Conservation (phyloP, 768 basidiomycete genomes). For the Tremella mesenterica region DNA sequence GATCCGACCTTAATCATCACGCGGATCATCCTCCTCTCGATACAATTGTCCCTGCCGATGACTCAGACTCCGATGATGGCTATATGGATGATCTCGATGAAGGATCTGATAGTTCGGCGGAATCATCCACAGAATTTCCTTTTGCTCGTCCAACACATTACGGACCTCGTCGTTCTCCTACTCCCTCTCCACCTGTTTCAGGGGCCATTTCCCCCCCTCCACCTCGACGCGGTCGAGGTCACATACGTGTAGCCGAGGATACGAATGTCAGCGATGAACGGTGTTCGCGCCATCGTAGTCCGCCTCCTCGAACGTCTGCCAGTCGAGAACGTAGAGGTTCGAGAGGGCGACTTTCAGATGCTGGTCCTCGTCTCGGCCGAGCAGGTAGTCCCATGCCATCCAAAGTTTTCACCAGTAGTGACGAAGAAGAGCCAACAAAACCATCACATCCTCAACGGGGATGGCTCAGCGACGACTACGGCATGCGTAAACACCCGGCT, state of each 20-base stretch:
- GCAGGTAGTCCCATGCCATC: conserved; percentile 31
- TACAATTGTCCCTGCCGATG: no score
- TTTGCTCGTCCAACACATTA: conserved; percentile 34
- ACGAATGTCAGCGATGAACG: conserved; percentile 5
- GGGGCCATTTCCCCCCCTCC: conserved; percentile 26
- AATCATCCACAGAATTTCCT: conserved; percentile 10
- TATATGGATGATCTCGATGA: conserved; percentile 18
- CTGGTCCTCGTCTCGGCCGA: conserved; percentile 18
- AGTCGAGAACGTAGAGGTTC: conserved; percentile 1
- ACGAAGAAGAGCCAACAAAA: conserved; percentile 8
- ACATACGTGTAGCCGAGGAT: conserved; percentile 22
- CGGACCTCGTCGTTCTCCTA: conserved; percentile 8
- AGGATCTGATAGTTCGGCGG: background rate
- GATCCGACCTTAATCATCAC: background rate
- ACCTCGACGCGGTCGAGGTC: conserved; percentile 20
- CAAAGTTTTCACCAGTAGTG: conserved; percentile 6
- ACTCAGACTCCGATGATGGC: conserved; percentile 5
- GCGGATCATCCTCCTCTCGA: conserved; percentile 1
- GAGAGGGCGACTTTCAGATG: conserved; percentile 18
- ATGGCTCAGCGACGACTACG: conserved; percentile 28
- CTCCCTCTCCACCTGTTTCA: conserved; percentile 14
- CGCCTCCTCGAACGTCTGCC: conserved; percentile 20
- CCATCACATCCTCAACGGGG: conserved; percentile 7
- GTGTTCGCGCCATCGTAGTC: conserved; percentile 25
- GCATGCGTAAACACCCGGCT: conserved; percentile 6